phyloP scores from a whole-genome alignment of 1,284 basidiomycete species.

The Fomitopsis pinicola region DNA sequence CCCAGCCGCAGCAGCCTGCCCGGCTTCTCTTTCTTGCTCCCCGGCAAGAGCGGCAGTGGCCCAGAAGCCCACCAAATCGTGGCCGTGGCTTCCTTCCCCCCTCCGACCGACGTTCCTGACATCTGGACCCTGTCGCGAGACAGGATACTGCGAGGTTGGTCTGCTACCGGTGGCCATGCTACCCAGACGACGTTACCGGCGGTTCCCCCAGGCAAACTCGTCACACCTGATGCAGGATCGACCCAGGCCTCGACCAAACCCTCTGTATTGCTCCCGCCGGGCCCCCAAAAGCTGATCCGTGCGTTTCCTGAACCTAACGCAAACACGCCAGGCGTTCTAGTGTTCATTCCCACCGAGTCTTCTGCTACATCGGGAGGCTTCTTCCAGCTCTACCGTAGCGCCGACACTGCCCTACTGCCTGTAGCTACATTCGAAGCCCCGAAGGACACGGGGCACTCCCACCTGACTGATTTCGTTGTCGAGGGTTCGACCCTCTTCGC shows the following conservation, averaged over 20 bases:
- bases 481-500: conserved; percentile 50
- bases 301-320: conserved; percentile 40
- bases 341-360: conserved; percentile 62
- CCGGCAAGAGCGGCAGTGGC: conserved; percentile 42
- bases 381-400: conserved; percentile 59
- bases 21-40: conserved; percentile 63
- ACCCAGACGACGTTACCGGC: conserved; percentile 48
- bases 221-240: conserved; percentile 28
- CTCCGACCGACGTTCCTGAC: conserved; percentile 67
- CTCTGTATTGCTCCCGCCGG: conserved; percentile 48
- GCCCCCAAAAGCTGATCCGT: conserved; percentile 57
- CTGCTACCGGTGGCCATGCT: conserved; percentile 63
- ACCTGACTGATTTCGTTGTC: conserved; percentile 72
- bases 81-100: conserved; percentile 61
- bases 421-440: conserved; percentile 57
- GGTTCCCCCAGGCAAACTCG: conserved; percentile 33
- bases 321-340: conserved; percentile 48
- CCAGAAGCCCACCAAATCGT: conserved; percentile 55
- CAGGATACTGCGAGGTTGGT: conserved; percentile 82
- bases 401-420: conserved; percentile 51
- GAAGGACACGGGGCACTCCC: conserved; percentile 54
- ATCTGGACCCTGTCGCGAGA: conserved; percentile 89
- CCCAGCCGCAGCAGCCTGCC: conserved; percentile 49
- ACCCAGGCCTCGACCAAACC: conserved; percentile 33
- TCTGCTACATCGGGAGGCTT: conserved; percentile 62